Percentiles rank a stretch among this genome's conserved stretches.
Evolutionary conservation across 2,329 filamentous ascomycete species (phyloP).

Genomic region (Ciborinia camelliae): DNA sequence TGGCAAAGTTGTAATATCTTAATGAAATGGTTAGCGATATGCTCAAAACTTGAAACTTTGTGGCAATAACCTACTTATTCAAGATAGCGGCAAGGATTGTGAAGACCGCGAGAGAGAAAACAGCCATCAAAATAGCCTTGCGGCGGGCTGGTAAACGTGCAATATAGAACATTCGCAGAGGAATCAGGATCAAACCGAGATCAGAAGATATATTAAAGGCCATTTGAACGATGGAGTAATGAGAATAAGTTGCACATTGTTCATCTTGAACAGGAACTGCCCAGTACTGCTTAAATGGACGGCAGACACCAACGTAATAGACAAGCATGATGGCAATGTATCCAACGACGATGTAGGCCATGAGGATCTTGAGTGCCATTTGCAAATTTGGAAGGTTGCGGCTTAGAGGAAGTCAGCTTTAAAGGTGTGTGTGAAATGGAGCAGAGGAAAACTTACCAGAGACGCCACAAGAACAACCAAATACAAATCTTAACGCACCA

Average conservation of each 20-base stretch:
- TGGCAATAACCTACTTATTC: conserved; percentile 40
- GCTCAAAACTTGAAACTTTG: not conserved
- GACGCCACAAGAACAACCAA: conserved; percentile 43
- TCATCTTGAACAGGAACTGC: conserved; percentile 47
- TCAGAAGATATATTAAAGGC: conserved; percentile 58
- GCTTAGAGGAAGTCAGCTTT: conserved; percentile 16
- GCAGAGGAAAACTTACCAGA: conserved; percentile 23
- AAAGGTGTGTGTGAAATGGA: not conserved
- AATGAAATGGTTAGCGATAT: not conserved
- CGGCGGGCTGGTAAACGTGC: conserved; percentile 41
- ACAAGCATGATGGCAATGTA: conserved; percentile 40
- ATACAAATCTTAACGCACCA: conserved; percentile 54
- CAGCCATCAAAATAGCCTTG: conserved; percentile 43
- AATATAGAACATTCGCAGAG: conserved; percentile 42
- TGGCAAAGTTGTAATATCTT: conserved; percentile 31
- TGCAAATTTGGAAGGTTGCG: conserved; percentile 21
- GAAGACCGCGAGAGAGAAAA: conserved; percentile 51
- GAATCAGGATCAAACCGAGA: conserved; percentile 53
- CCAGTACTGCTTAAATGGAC: conserved; percentile 55
- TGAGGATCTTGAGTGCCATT: conserved; percentile 46
- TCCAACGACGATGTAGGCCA: conserved; percentile 45
- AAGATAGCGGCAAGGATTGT: conserved; percentile 51
- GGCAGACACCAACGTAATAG: conserved; percentile 45
- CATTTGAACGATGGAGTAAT: conserved; percentile 56
- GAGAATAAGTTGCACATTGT: conserved; percentile 50